Conservation (phyloP, 768 basidiomycete genomes). For the Leccinum pellstonianum region DNA sequence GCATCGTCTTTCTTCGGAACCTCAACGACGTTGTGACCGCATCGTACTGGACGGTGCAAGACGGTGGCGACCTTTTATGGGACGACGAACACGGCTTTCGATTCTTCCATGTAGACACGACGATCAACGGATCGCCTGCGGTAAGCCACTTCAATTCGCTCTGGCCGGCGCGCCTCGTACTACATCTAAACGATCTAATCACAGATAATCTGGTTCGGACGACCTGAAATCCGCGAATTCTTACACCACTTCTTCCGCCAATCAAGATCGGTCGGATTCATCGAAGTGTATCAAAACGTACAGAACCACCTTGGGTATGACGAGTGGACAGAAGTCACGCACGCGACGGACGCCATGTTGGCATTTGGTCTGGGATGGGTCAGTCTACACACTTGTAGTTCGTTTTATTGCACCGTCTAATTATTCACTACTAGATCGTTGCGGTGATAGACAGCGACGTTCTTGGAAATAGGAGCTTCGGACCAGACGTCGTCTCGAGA, state of each 20-base stretch:
- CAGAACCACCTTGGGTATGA: not conserved
- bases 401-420: not conserved
- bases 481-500: too few relatives aligned
- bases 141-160: too few relatives aligned
- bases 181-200: not conserved
- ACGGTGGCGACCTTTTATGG: too few relatives aligned
- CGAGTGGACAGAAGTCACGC: not conserved
- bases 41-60: too few relatives aligned
- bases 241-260: not conserved
- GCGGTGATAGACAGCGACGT: not conserved
- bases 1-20: too few relatives aligned
- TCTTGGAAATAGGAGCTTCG: too few relatives aligned
- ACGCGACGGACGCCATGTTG: not conserved
- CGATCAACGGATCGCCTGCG: too few relatives aligned
- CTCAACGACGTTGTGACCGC: too few relatives aligned
- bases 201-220: not conserved
- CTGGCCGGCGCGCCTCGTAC: too few relatives aligned
- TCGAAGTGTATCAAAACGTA: not conserved
- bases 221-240: not conserved
- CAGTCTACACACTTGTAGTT: not conserved
- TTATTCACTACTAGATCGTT: not conserved
- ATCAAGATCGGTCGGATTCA: not conserved
- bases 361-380: not conserved
- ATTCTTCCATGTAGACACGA: too few relatives aligned
- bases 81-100: too few relatives aligned